Evolutionary conservation across 148 eudicot species (phyloP), one percentile per base, ranked within the genome.

Genomic region (Mesembryanthemum crystallinum): DNA sequence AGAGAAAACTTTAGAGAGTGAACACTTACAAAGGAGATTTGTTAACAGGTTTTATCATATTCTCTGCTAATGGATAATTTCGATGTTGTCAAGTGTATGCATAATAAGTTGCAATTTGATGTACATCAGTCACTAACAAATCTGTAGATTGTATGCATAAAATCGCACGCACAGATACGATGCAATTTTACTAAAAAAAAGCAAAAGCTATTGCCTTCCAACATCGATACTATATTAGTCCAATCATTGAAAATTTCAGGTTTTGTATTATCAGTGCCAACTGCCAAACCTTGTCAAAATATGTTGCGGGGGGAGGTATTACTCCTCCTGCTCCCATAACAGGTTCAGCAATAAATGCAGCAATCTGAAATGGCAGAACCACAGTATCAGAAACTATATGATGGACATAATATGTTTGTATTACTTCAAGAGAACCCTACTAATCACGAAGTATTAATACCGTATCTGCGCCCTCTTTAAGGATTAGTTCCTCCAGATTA

Each of bases 311-410:
- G 17, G 98, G 98, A 71, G 84, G 92, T 66, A 95, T 92, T 60
- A 95, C 98, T 59, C 98, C 98, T 81, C 98, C 98, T 64, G 98
- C 97, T 52, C 97, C 98, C 94, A 95, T 90, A 42, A 95, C 92
- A 78, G 98, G 98, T 81, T 95, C 97, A 13, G 98, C 98, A 82
- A 95, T 95, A 82, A 95, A 95, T 49, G 98, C 98, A 82, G 97
- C 97, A 85, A 95, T 88, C 98, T 95, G 87, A 73, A 83, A 85
- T 51, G 33, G 37, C 71, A 58, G 57, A 58, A 25, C 29, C 70
- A 76, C 35, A 78, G 35, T 52, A 39, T 49, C 32, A 57, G 17
- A 30, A 6, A 33, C 3, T 52, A 15, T 52, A 15, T 4, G 57
- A 57, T 32, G 33, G 73, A 76, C 66, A 58, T 43, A 37, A 71